Evolutionary conservation across 148 eudicot species (phyloP), one percentile per base, ranked within the genome.

Genomic region (Rhododendron ovatum): DNA sequence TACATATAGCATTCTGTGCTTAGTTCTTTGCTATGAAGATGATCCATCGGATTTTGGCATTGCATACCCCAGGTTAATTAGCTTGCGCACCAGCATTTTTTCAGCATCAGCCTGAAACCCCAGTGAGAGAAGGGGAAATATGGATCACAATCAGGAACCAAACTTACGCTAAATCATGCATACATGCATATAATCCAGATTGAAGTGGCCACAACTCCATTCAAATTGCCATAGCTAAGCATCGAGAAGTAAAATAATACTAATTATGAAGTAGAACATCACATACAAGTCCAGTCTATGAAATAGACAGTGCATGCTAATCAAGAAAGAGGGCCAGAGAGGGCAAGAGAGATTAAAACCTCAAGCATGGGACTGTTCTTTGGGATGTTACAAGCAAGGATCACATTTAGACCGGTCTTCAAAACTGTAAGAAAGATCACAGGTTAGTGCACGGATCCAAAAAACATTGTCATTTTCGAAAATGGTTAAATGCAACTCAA

Each of bases 381-480:
- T 9, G 98, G 98, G 74, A 96, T 90, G 82, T 93, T 93, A 88
- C 96, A 96, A 83, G 98, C 98, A 47, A 96, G 86, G 53, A 93
- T 84, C 48, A 96, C 88, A 88, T 93, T 93, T 65, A 96, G 89
- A 48, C 98, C 98, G 65, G 98, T 96, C 89, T 91, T 94, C 84
- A 93, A 86, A 89, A 94, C 98, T 96, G 93, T 87, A 87, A 48
- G 35, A 55, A 13, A 83, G 48, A 45, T 63, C 43, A 74, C 67
- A 57, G 57, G 81, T 80, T 83, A 81, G 83, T 28, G 78, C 74
- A 69, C 35, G 37, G 65, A 86, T n/a, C 63, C 85, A 63, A 57
- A 37, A 63, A 86, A 47, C 57, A 18, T 33, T 75, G 9, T 75
- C 12, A 28, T 43, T 28, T 28, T 69, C 15, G 35, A 51, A 82